Evolutionary conservation across 2,329 filamentous ascomycete species (phyloP).

Genomic region (Colletotrichum tabaci): DNA sequence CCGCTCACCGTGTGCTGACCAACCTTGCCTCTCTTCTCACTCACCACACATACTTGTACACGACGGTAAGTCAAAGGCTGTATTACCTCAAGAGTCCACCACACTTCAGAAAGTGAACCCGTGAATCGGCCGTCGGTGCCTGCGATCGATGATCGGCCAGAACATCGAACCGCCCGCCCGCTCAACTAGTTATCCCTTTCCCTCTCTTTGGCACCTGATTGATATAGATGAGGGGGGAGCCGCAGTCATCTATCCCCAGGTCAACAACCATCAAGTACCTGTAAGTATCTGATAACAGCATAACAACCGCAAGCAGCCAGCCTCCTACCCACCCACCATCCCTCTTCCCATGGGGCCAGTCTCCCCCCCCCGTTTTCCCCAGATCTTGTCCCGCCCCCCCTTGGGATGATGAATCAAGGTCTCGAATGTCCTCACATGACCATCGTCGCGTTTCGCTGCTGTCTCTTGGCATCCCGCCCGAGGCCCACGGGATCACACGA

Average conservation of each 20-base stretch:
- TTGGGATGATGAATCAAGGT: background rate
- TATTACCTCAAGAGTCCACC: no score
- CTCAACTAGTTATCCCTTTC: background rate
- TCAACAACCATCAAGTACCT: background rate
- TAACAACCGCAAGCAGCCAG: background rate
- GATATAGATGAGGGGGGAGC: background rate
- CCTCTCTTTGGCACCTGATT: background rate
- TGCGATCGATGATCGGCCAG: constrained; percentile 37
- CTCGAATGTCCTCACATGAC: constrained; percentile 36
- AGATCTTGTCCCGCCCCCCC: background rate
- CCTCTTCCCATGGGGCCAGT: constrained; percentile 13
- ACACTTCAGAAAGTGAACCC: background rate
- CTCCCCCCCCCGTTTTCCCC: background rate
- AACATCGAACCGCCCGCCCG: constrained; percentile 10
- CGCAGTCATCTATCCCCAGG: constrained; percentile 6
- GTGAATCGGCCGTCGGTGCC: constrained; percentile 26
- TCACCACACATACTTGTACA: background rate
- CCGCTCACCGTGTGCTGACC: constrained; percentile 2
- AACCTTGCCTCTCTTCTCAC: background rate
- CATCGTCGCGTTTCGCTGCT: constrained; percentile 30
- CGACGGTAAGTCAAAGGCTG: constrained; percentile 4
- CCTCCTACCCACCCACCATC: background rate
- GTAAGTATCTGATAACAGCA: constrained; percentile 17
- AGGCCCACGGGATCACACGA: constrained; percentile 12
- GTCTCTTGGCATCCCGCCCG: constrained; percentile 20